phyloP scores from a whole-genome alignment of 768 basidiomycete genomes.

The Boletus fagicola region DNA sequence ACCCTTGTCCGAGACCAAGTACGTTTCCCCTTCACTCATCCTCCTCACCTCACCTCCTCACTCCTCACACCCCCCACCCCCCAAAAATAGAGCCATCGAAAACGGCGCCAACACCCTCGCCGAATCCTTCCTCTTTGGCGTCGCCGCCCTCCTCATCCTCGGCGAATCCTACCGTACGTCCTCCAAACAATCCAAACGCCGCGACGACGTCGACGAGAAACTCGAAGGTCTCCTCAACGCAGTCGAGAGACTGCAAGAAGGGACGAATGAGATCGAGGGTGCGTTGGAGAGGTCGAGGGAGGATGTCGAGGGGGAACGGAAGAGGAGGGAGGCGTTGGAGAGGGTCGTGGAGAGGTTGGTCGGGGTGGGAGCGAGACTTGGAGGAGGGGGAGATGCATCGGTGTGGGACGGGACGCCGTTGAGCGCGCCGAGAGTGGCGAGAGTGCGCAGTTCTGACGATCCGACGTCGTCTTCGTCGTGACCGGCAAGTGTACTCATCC shows the following conservation, averaged over 20 bases:
- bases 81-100: constrained; percentile 63
- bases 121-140: constrained; percentile 79
- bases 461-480: constrained; percentile 4
- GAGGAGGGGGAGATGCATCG: too few relatives aligned
- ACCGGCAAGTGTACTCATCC: neutral
- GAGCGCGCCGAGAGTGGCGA: constrained; percentile 42
- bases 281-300: constrained; percentile 45
- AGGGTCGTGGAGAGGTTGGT: constrained; percentile 65
- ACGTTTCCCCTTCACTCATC: constrained; percentile 15
- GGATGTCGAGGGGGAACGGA: constrained; percentile 32
- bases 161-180: constrained; percentile 77
- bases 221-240: constrained; percentile 54
- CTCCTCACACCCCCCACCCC: fast-evolving
- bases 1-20: constrained; percentile 77
- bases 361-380: constrained; percentile 61
- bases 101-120: constrained; percentile 83
- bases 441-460: constrained; percentile 19
- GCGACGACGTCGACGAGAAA: constrained; percentile 69
- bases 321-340: constrained; percentile 61
- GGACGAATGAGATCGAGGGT: constrained; percentile 44
- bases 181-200: constrained; percentile 63
- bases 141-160: constrained; percentile 70
- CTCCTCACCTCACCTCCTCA: too few relatives aligned
- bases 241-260: constrained; percentile 45
- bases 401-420: constrained; percentile 57